A percentile compares a stretch with the other conserved stretches of the same genome.
These are phyloP conservation scores for Stagonosporopsis vannaccii DNA, from an alignment of 2,329 filamentous ascomycete species.

Conservation along the genomic window DNA sequence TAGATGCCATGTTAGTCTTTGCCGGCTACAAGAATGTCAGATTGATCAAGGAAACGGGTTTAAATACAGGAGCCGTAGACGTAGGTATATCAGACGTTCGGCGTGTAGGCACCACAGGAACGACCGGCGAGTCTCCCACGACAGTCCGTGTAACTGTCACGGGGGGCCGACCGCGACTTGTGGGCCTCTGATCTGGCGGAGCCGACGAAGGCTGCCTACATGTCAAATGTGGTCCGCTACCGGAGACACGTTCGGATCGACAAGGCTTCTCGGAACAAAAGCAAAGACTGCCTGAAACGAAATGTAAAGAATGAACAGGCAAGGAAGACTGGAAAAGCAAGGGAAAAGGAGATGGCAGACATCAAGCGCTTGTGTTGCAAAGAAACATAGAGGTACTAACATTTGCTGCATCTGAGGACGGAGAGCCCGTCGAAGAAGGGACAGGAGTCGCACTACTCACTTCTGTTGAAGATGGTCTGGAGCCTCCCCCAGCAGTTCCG, in stretches of 20 bases:
- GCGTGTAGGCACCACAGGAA: constrained; percentile 19
- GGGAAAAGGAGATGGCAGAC: not conserved
- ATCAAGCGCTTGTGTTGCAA: constrained; percentile 27
- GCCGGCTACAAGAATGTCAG: not conserved
- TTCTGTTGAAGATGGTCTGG: constrained; percentile 33
- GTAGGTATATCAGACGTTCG: constrained; percentile 17
- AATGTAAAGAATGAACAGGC: constrained; percentile 4
- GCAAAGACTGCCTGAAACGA: too few species aligned
- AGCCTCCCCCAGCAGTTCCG: constrained; percentile 60
- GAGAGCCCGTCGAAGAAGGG: constrained; percentile 21
- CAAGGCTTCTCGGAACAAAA: not conserved
- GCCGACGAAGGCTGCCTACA: constrained; percentile 42
- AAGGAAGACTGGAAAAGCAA: constrained; percentile 4
- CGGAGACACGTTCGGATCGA: not conserved
- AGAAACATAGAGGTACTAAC: constrained; percentile 39
- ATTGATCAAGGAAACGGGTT: constrained; percentile 19
- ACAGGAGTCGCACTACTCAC: constrained; percentile 36
- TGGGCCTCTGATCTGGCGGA: constrained; percentile 38
- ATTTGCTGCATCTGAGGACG: constrained; percentile 29
- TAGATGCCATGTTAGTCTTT: not conserved
- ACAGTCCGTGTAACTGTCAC: constrained; percentile 41
- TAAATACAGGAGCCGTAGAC: constrained; percentile 28
- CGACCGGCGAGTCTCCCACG: constrained; percentile 27
- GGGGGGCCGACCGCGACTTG: constrained; percentile 27
- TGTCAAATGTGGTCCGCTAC: constrained; percentile 40